These are phyloP conservation scores for Aspergillus nidulans DNA, from an alignment of 495 filamentous ascomycete species.

Conservation along the genomic window DNA sequence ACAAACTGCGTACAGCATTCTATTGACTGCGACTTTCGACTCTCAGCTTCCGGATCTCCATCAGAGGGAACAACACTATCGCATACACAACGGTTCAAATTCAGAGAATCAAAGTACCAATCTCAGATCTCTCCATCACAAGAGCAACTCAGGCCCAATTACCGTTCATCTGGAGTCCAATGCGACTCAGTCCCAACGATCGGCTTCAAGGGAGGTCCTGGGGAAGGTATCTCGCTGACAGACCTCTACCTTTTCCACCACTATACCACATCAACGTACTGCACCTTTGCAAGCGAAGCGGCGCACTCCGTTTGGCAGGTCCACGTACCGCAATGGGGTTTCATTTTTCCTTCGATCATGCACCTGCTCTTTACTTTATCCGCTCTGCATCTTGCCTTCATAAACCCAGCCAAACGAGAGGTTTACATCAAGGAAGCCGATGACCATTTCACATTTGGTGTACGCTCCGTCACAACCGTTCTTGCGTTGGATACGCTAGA, in stretches of 20 bases:
- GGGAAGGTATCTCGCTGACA: conserved; percentile 24
- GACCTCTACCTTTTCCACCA: conserved; percentile 24
- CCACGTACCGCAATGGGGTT: conserved; percentile 37
- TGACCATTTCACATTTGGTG: conserved; percentile 43
- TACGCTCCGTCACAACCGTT: conserved; percentile 37
- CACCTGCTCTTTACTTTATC: conserved; percentile 43
- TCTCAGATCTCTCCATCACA: background rate
- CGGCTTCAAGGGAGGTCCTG: background rate
- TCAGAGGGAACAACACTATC: background rate
- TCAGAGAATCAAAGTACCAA: conserved; percentile 23
- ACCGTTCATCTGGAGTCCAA: conserved; percentile 12
- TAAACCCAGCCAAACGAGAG: conserved; percentile 26
- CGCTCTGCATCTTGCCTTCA: conserved; percentile 38
- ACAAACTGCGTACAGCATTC: conserved; percentile 29
- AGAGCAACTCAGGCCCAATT: background rate
- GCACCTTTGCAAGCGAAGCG: conserved; percentile 11
- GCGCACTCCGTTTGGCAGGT: conserved; percentile 31
- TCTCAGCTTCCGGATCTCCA: conserved; percentile 2
- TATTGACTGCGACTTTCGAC: conserved; percentile 30
- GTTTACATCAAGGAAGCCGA: conserved; percentile 36
- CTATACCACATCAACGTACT: conserved; percentile 15
- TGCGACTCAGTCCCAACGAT: conserved; percentile 8
- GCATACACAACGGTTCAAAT: conserved; percentile 14
- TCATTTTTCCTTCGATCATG: conserved; percentile 40
- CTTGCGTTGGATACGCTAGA: conserved; percentile 27